Percentiles rank a stretch among this genome's conserved stretches.
phyloP scores from a whole-genome alignment of 78 protist genomes.

The Polysphondylium violaceum region DNA sequence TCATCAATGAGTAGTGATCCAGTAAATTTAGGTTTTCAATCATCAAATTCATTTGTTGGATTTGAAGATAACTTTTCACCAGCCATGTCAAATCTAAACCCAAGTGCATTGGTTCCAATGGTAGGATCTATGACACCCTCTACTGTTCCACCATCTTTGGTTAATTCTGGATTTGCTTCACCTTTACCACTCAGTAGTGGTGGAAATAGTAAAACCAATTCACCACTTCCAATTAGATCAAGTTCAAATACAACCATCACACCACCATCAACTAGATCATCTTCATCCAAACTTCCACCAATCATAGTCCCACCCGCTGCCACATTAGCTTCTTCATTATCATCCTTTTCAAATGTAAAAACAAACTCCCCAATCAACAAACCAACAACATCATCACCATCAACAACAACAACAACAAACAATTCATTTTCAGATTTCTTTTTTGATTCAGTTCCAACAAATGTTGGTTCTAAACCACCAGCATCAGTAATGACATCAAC shows the following conservation, averaged over 20 bases:
- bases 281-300: conserved; percentile 4
- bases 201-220: neutral
- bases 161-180: conserved; percentile 8
- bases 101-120: conserved; percentile 22
- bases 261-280: conserved; percentile 3
- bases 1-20: neutral
- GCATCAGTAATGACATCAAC: neutral
- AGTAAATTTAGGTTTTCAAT: conserved; percentile 50
- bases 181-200: no score
- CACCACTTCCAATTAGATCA: conserved; percentile 33
- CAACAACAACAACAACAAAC: conserved; percentile 2
- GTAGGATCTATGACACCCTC: conserved; percentile 14
- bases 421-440: no score
- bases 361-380: neutral
- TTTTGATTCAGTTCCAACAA: conserved; percentile 1
- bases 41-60: neutral
- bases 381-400: neutral
- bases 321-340: neutral
- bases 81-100: conserved; percentile 24
- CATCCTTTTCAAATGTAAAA: neutral
- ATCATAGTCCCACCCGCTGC: neutral
- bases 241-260: neutral
- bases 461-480: neutral
- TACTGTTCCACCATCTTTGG: conserved; percentile 18
- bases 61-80: conserved; percentile 15